Evolutionary conservation across 306 rosid species (phyloP).

Genomic region (Cyamopsis tetragonoloba): DNA sequence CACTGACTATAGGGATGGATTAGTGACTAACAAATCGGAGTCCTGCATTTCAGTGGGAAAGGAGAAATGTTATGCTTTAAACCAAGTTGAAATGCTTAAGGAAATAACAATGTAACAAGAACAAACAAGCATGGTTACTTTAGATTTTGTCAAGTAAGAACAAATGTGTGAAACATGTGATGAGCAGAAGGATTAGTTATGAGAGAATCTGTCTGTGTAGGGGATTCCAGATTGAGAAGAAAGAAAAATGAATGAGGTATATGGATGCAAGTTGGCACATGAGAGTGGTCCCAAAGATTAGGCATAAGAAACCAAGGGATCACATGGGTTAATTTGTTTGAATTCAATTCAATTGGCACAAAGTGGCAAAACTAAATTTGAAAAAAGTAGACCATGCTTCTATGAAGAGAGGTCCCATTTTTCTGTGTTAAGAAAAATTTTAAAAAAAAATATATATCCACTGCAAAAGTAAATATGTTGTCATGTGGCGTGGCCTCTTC

Average conservation of each 20-base stretch:
- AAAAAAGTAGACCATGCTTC: conserved; percentile 8
- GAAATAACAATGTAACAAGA: not conserved
- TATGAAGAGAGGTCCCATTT: conserved; percentile 39
- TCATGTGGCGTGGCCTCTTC: conserved; percentile 22
- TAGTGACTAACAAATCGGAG: no score
- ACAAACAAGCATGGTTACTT: not conserved
- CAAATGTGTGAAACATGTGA: not conserved
- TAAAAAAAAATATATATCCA: no score
- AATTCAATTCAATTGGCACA: conserved; percentile 28
- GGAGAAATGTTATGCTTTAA: not conserved
- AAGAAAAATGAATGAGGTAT: not conserved
- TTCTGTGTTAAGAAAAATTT: conserved; percentile 12
- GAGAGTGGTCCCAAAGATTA: conserved; percentile 33
- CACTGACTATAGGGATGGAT: no score
- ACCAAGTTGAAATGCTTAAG: not conserved
- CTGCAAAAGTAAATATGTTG: not conserved
- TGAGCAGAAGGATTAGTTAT: not conserved
- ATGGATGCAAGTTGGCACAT: conserved; percentile 24
- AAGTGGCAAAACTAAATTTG: conserved; percentile 40
- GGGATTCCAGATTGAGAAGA: not conserved
- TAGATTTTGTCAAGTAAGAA: not conserved
- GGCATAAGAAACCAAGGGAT: conserved; percentile 27
- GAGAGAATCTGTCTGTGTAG: not conserved
- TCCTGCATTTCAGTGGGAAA: not conserved
- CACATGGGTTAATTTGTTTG: conserved; percentile 43